These are phyloP conservation scores for Entomortierella lignicola DNA, from an alignment of 192 early-diverging fungal species.

Conservation along the genomic window DNA sequence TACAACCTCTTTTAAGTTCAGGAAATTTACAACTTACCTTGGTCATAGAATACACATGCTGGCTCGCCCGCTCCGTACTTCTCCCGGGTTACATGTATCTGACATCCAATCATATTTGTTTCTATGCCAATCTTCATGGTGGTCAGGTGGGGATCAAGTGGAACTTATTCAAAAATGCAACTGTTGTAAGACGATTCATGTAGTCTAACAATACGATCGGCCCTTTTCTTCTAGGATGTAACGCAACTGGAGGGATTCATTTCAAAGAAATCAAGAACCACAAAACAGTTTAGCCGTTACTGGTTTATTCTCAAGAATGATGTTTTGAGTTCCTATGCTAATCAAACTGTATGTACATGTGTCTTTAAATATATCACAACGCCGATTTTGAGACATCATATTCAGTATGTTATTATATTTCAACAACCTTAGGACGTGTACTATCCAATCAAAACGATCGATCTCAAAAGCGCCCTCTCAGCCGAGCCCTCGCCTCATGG, in stretches of 20 bases:
- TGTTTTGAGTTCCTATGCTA: conserved; percentile 65
- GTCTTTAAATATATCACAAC: too few relatives aligned
- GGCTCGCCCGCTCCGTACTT: conserved; percentile 70
- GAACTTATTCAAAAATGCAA: neutral
- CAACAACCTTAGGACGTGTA: conserved; percentile 73
- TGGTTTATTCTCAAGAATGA: conserved; percentile 74
- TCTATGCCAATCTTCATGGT: conserved; percentile 70
- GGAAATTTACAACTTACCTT: too few relatives aligned
- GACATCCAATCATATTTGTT: conserved; percentile 71
- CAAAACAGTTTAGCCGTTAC: conserved; percentile 58
- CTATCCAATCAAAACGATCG: conserved; percentile 67
- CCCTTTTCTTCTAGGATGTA: conserved; percentile 51
- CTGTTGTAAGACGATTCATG: neutral
- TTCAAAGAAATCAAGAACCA: conserved; percentile 54
- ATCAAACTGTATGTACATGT: conserved; percentile 55
- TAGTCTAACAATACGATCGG: too few relatives aligned
- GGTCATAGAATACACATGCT: conserved; percentile 71
- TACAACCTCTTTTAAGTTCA: too few relatives aligned
- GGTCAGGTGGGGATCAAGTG: conserved; percentile 47
- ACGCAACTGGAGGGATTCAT: conserved; percentile 66
- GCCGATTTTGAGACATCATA: too few relatives aligned
- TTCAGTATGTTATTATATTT: too few relatives aligned
- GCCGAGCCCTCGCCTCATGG: conserved; percentile 58
- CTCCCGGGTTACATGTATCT: conserved; percentile 73
- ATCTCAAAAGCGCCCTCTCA: conserved; percentile 68